Evolutionary conservation across 805 yeast genomes (phyloP).

Genomic region (Tetrapisispora fleetii): DNA sequence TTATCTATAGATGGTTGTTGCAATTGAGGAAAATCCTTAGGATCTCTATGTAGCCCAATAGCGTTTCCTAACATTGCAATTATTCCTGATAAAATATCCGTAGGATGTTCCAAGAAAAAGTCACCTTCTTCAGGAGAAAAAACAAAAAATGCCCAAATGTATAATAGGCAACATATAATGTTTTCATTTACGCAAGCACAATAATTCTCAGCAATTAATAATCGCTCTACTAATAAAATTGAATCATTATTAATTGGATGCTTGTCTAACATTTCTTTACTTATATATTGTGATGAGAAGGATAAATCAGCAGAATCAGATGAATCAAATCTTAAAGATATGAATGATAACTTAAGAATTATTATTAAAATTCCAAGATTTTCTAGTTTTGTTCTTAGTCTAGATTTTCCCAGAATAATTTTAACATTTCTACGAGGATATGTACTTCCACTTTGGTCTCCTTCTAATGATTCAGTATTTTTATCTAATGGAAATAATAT

Average conservation of each 20-base stretch:
- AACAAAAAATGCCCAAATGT: slow-evolving; percentile 27
- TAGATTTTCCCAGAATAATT: slow-evolving; percentile 19
- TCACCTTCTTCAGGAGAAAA: slow-evolving; percentile 30
- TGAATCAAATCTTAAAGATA: slow-evolving; percentile 17
- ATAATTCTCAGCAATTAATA: slow-evolving; percentile 23
- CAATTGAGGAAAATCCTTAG: slow-evolving; percentile 22
- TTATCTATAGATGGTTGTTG: slow-evolving; percentile 6
- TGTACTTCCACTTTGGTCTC: background rate
- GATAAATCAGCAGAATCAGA: slow-evolving; percentile 7
- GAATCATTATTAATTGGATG: slow-evolving; percentile 22
- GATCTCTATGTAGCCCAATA: slow-evolving; percentile 28
- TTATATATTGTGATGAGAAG: slow-evolving; percentile 4
- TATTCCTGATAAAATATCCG: slow-evolving; percentile 25
- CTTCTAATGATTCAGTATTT: background rate
- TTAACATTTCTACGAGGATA: slow-evolving; percentile 8
- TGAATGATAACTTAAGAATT: slow-evolving; percentile 21
- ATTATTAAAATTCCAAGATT: slow-evolving; percentile 19
- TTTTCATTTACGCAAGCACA: slow-evolving; percentile 28
- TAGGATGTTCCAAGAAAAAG: slow-evolving; percentile 26
- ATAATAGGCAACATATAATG: slow-evolving; percentile 21
- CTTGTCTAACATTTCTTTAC: slow-evolving; percentile 13
- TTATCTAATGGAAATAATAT: slow-evolving; percentile 8
- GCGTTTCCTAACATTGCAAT: slow-evolving; percentile 24
- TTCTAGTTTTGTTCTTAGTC: slow-evolving; percentile 23
- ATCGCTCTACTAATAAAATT: slow-evolving; percentile 20